phyloP scores from a whole-genome alignment of 352 stramenopile species.

The Hyaloperonospora arabidopsidis region DNA sequence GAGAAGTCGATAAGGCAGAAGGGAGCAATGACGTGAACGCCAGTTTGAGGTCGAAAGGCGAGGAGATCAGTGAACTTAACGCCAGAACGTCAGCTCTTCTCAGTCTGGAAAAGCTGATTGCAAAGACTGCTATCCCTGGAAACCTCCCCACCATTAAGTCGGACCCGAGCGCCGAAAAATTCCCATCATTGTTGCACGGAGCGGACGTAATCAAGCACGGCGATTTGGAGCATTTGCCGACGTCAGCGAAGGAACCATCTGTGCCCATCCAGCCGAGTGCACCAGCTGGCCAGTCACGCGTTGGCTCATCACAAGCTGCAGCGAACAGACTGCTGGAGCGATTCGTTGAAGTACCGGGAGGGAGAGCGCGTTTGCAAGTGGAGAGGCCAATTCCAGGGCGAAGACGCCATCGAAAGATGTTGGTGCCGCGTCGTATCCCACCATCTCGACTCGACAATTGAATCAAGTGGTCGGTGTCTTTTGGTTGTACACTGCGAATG shows the following conservation, averaged over 20 bases:
- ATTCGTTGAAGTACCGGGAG: constrained; percentile 1
- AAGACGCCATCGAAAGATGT: constrained; percentile 52
- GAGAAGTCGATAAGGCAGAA: constrained; percentile 11
- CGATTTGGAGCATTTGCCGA: constrained; percentile 2
- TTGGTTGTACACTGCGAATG: constrained; percentile 1
- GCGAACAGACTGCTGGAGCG: not conserved
- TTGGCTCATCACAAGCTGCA: not conserved
- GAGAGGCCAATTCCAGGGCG: constrained; percentile 22
- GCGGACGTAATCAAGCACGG: not conserved
- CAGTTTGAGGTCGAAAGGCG: not conserved
- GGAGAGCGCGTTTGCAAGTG: constrained; percentile 2
- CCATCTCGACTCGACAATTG: constrained; percentile 23
- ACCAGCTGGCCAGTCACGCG: constrained; percentile 1
- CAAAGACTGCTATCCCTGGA: constrained; percentile 3
- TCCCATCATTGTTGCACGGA: constrained; percentile 2
- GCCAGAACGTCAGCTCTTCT: constrained; percentile 7
- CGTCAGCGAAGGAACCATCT: not conserved
- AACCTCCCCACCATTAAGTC: constrained; percentile 23
- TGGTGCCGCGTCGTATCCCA: constrained; percentile 40
- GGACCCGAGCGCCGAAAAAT: constrained; percentile 13
- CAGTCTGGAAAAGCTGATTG: constrained; percentile 12
- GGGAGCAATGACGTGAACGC: constrained; percentile 1
- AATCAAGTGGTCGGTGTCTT: not conserved
- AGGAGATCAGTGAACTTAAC: constrained; percentile 6
- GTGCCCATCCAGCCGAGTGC: constrained; percentile 5